Evolutionary conservation across 805 yeast genomes (phyloP).

Genomic region (Monosporozyma servazzii): DNA sequence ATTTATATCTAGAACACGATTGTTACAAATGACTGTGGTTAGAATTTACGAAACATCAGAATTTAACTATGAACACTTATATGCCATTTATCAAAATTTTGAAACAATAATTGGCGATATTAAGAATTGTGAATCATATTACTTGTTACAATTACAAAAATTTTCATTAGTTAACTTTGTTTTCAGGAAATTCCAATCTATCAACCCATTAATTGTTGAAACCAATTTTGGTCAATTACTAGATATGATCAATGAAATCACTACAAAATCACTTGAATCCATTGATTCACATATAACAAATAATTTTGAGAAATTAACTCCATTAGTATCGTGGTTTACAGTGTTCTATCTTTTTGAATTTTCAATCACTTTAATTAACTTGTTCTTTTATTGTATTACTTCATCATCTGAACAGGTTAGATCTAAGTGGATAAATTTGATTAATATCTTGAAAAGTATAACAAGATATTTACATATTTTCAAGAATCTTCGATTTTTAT

Average conservation of each 20-base stretch:
- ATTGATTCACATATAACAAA: constrained; percentile 7
- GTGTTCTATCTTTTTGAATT: constrained; percentile 2
- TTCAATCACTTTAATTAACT: constrained; percentile 2
- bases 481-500: constrained; percentile 2
- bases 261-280: neutral
- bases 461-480: constrained; percentile 4
- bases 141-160: neutral
- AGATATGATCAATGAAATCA: constrained; percentile 2
- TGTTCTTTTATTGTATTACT: neutral
- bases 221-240: neutral
- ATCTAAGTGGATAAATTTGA: neutral
- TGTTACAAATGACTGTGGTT: neutral
- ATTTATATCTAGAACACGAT: neutral
- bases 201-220: neutral
- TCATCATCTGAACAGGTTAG: neutral
- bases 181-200: constrained; percentile 2
- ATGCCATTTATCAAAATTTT: neutral
- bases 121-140: neutral
- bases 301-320: constrained; percentile 6
- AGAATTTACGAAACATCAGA: neutral
- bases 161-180: neutral
- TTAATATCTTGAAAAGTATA: neutral
- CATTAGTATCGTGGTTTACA: constrained; percentile 3
- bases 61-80: neutral
- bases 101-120: neutral